Percentiles rank a stretch among this genome's conserved stretches.
Evolutionary conservation across 1,139 yeast species (phyloP).

Genomic region (Yamadazyma buinensis): DNA sequence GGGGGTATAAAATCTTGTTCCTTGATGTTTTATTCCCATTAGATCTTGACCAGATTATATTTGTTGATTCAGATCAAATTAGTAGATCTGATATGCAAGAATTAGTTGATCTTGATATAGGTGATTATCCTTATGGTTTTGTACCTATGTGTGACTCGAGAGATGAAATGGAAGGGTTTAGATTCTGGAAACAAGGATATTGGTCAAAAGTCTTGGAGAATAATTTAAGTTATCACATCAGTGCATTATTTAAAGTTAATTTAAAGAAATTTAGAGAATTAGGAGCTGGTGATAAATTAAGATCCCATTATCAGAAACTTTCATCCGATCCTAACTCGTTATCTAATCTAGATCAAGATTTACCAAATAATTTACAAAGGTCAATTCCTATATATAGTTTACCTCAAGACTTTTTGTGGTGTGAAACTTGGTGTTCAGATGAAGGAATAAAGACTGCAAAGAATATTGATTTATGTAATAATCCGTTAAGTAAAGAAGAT

Average conservation of each 20-base stretch:
- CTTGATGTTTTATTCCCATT: conserved; percentile 85
- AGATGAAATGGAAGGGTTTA: conserved; percentile 74
- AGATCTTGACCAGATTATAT: conserved; percentile 67
- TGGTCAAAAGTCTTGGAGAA: conserved; percentile 69
- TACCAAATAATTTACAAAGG: conserved; percentile 80
- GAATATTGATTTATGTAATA: conserved; percentile 79
- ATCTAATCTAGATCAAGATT: conserved; percentile 84
- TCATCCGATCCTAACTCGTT: conserved; percentile 78
- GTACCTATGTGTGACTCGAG: conserved; percentile 88
- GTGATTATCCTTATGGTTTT: conserved; percentile 81
- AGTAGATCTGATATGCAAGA: conserved; percentile 72
- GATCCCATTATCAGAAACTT: conserved; percentile 83
- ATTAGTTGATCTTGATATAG: conserved; percentile 58
- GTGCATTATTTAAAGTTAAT: conserved; percentile 83
- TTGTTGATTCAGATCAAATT: conserved; percentile 83
- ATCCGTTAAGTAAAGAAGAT: conserved; percentile 76
- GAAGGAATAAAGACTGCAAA: conserved; percentile 58
- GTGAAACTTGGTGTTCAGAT: conserved; percentile 90
- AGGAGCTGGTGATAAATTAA: conserved; percentile 72
- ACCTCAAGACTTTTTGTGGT: conserved; percentile 88
- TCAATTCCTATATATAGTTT: conserved; percentile 64
- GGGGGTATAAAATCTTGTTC: conserved; percentile 87
- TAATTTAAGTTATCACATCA: conserved; percentile 68
- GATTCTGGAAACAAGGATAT: conserved; percentile 94
- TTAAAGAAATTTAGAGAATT: conserved; percentile 58